A percentile compares a stretch with the other conserved stretches of the same genome.
Conservation (phyloP, 768 basidiomycete genomes). For the Boletales sp. region DNA sequence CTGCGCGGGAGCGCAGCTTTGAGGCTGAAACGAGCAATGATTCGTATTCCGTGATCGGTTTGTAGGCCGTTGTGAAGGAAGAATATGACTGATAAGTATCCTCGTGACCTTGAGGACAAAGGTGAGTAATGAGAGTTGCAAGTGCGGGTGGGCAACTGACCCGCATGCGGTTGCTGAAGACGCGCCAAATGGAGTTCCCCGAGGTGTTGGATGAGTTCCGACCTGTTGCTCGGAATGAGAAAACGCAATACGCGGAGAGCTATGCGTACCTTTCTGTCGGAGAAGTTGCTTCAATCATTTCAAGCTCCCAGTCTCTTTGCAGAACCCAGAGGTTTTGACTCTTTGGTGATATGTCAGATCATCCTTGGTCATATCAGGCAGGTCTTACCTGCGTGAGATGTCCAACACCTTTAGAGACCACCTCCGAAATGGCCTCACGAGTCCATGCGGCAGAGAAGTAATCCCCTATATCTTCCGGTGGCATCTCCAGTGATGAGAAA, state of each 20-base stretch:
- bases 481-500: constrained; percentile 32
- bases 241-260: background rate
- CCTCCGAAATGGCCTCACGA: constrained; percentile 46
- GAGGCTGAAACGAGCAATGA: constrained; percentile 71
- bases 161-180: constrained; percentile 72
- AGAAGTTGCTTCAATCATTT: constrained; percentile 49
- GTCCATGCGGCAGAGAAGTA: constrained; percentile 64
- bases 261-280: constrained; percentile 43
- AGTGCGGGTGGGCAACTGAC: constrained; percentile 35
- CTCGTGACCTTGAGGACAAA: constrained; percentile 57
- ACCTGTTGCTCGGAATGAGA: constrained; percentile 29
- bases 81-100: constrained; percentile 86
- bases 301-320: constrained; percentile 72
- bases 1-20: constrained; percentile 58
- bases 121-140: background rate
- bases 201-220: constrained; percentile 44
- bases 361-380: constrained; percentile 5
- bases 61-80: constrained; percentile 78
- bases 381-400: constrained; percentile 61
- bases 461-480: constrained; percentile 51
- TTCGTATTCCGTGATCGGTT: constrained; percentile 77
- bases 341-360: constrained; percentile 36
- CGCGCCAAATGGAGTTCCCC: constrained; percentile 61
- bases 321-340: constrained; percentile 69
- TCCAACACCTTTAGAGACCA: constrained; percentile 52